Base-by-base conservation (phyloP, 2,329 filamentous ascomycete species). In the Cytospora piceicola region DNA sequence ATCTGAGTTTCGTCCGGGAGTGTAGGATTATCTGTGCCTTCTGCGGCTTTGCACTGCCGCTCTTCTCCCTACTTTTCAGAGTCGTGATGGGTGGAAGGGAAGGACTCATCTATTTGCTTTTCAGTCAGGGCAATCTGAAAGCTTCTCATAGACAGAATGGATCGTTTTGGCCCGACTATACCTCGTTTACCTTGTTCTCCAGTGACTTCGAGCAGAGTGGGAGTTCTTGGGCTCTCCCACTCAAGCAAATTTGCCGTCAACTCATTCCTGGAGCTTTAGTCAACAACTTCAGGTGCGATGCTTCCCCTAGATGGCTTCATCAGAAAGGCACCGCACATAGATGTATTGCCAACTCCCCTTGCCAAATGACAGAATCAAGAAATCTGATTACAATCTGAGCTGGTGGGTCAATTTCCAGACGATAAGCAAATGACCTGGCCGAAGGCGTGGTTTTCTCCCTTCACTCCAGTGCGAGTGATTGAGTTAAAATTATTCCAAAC, bases 111-210 rank as follows among this genome's bases (percentile, higher is more conserved):
- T 36, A 27, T 32, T 49, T 54, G 64, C 64, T 58, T 60, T 52
- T 52, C 64, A 49, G 54, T 58, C 30, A 30, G 34, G 34, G 32
- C 53, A 63, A 39, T 52, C 22, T 51, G 61, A 36, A 24, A 52
- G 29, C 56, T 54, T 63, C 14, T 54, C 61, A 51, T 56, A 56
- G 34, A 56, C 49, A 51, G 39, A 55, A 63, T 63, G 53, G 27
- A 24, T 24, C 46, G 46, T 52, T 51, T 63, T 52, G 22, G 54
- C 53, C 36, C 61, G 24, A 27, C 17, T 4, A 24, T 34, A 29
- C 7, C 11, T 4, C 14, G 12, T 51, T 30, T 29, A 4, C 11
- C 11, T 1, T 49, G 9, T 22, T 24, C 7, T 29, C 11, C 9
- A 22, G 46, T 49, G 20, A 46, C n/a, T 46, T 24, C 11, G 4